Evolutionary conservation across 805 yeast species (phyloP), one percentile per base, ranked within the genome.

Genomic region (Ogataea corticis): DNA sequence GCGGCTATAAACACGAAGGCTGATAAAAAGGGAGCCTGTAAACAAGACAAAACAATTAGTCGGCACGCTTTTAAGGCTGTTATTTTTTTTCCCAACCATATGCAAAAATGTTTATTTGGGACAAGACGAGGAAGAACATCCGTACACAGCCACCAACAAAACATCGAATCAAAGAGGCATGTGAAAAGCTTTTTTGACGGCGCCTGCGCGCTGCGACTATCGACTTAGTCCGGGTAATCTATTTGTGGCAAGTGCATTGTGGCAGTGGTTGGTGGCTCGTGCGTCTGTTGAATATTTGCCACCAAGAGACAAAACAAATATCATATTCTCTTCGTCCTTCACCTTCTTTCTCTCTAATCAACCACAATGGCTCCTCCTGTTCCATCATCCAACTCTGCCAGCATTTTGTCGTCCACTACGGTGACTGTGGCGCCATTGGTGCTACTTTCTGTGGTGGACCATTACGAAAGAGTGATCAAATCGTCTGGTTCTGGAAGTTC

Each of bases 361-460:
- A 11, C 29, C 30, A 18, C 33, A 33, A 55, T 55, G 54, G 49
- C 54, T 6, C 50, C 44, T 21, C 46, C 52, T 9, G 41, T 45
- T 21, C 39, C 52, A 6, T 51, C 55, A 28, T 36, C 54, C 10
- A 51, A 44, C 38, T 82, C 80, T 48, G 38, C 46, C 12, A 34
- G 34, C 19, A 30, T 51, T 38, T 34, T 47, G 19, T 33, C 48
- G 7, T 44, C 51, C 13, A 35, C 48, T 21, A 75, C 83, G 3
- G 97, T 92, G 17, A 77, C 96, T 1, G 96, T 94, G 33, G 97
- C 99, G 2, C 99, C 99, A 16, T 72, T 94, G 62, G 99, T 94
- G 35, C 78, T 94, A 21, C 76, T 94, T 36, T 90, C 97, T 0
- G 96, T 88, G 13, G 95, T 92, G 33, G 99, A 94, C 68, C 99